phyloP scores from a whole-genome alignment of 2,329 filamentous ascomycete genomes.

The Neurospora sp. region DNA sequence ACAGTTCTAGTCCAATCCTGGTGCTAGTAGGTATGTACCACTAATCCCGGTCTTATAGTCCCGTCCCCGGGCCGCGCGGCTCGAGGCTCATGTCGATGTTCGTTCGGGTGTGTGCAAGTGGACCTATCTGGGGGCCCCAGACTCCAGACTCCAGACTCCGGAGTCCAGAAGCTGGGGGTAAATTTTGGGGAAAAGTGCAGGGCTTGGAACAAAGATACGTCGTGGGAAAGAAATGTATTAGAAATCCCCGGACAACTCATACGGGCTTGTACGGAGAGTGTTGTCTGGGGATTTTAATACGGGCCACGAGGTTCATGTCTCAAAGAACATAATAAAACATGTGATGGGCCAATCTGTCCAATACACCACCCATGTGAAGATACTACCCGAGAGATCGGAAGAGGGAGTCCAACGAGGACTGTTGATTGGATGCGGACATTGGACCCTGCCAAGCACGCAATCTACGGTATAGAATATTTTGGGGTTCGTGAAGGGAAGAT shows the following conservation, averaged over 20 bases:
- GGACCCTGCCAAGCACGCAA: not conserved
- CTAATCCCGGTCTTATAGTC: not conserved
- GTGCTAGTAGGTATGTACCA: not conserved
- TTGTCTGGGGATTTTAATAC: not conserved
- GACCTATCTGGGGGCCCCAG: not conserved
- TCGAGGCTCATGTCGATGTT: not conserved
- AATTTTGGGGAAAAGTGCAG: not conserved
- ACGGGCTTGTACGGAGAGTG: not conserved
- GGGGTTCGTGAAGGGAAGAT: not conserved
- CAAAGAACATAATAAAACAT: not conserved
- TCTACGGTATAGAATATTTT: not conserved
- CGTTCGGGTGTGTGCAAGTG: not conserved
- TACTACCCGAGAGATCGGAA: not conserved
- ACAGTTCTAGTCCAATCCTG: not conserved
- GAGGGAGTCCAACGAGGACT: not conserved
- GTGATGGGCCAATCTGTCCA: not conserved
- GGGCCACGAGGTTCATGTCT: not conserved
- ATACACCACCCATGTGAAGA: not conserved
- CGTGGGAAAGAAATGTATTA: not conserved
- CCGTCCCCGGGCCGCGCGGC: not conserved
- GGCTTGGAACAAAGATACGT: not conserved
- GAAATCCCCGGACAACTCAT: not conserved
- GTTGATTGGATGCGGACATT: not conserved
- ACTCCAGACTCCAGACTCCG: not conserved
- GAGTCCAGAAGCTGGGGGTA: not conserved